Evolutionary conservation across 2,329 filamentous ascomycete species (phyloP).

Genomic region (Diaporthe eres): DNA sequence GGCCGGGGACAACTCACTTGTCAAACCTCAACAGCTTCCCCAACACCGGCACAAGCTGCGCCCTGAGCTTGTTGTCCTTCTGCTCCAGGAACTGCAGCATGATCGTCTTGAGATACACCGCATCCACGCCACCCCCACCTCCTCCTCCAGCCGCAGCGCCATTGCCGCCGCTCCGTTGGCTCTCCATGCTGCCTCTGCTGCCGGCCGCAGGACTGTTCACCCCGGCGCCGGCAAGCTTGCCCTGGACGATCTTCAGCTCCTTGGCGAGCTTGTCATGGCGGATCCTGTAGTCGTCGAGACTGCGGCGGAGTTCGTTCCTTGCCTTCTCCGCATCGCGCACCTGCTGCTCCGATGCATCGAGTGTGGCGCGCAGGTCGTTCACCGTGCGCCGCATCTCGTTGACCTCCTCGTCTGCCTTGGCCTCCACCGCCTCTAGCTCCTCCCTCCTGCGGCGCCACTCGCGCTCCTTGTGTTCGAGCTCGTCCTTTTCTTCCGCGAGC

Average conservation of each 20-base stretch:
- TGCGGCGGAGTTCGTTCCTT: constrained; percentile 79
- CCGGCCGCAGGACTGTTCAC: constrained; percentile 49
- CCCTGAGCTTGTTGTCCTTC: constrained; percentile 81
- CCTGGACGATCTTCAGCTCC: constrained; percentile 68
- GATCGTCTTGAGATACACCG: constrained; percentile 84
- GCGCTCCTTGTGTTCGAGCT: constrained; percentile 79
- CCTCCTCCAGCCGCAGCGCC: constrained; percentile 42
- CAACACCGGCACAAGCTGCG: constrained; percentile 83
- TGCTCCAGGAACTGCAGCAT: constrained; percentile 86
- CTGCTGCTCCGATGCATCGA: constrained; percentile 91
- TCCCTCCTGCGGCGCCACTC: constrained; percentile 82
- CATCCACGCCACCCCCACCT: constrained; percentile 57
- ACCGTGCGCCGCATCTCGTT: constrained; percentile 83
- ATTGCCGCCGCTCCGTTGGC: constrained; percentile 57
- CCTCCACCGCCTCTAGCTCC: constrained; percentile 80
- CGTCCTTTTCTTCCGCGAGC: constrained; percentile 81
- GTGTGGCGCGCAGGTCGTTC: constrained; percentile 80
- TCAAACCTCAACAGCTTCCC: constrained; percentile 84
- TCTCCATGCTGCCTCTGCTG: constrained; percentile 62
- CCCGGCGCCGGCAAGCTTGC: constrained; percentile 55
- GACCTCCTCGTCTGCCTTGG: constrained; percentile 79
- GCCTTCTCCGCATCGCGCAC: constrained; percentile 88
- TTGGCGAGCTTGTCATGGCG: constrained; percentile 86
- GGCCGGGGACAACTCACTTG: constrained; percentile 66
- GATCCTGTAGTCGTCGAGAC: constrained; percentile 82